Conservation (phyloP, 108 stramenopile genomes). For the Nitzschia sp. region DNA sequence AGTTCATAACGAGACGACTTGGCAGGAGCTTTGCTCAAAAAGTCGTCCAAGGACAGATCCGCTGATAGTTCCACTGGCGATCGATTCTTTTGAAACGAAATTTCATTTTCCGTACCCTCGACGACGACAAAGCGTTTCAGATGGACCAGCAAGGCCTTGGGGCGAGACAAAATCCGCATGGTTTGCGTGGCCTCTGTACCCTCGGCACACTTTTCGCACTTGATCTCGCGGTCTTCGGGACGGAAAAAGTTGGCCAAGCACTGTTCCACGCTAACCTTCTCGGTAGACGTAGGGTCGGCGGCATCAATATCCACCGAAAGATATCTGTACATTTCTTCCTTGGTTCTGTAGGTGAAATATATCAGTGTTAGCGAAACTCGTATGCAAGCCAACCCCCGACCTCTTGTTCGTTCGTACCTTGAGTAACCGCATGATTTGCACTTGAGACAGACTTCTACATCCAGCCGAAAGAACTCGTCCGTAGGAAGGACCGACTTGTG, state of each 20-base stretch:
- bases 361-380: neutral
- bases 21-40: neutral
- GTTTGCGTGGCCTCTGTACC: constrained; percentile 67
- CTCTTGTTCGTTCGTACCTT: constrained; percentile 44
- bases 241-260: constrained; percentile 69
- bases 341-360: constrained; percentile 41
- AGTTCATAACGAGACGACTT: constrained; percentile 30
- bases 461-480: constrained; percentile 70
- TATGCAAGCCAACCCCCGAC: neutral
- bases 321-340: constrained; percentile 79
- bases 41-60: constrained; percentile 15
- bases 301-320: constrained; percentile 66
- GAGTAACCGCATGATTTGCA: constrained; percentile 77
- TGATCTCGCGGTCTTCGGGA: constrained; percentile 75
- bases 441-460: constrained; percentile 66
- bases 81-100: constrained; percentile 61
- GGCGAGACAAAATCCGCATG: constrained; percentile 58
- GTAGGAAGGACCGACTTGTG: constrained; percentile 39
- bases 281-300: constrained; percentile 1
- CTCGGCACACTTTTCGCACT: constrained; percentile 83
- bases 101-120: constrained; percentile 15
- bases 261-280: constrained; percentile 42
- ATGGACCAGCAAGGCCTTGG: constrained; percentile 71
- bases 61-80: constrained; percentile 25
- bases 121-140: constrained; percentile 79